These are phyloP conservation scores for Chlamydomonas incerta DNA, from an alignment of 139 green algal species.

Conservation along the genomic window DNA sequence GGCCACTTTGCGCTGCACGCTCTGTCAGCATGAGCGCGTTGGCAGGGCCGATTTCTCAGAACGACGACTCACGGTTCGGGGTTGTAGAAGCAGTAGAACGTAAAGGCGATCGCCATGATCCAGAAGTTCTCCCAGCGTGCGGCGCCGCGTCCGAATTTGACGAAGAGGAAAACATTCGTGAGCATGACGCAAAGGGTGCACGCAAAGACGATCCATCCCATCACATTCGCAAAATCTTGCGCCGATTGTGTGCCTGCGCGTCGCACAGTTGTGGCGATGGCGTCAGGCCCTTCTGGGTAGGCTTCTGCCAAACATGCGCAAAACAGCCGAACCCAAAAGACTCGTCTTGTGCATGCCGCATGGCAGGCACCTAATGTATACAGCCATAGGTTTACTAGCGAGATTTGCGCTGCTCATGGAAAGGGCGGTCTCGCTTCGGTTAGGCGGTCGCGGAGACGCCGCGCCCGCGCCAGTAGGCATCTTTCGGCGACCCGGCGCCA, in stretches of 20 bases:
- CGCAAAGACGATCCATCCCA: background rate
- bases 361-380: no score
- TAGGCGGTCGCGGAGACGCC: no score
- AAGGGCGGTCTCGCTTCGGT: no score
- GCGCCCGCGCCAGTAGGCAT: no score
- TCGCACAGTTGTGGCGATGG: no score
- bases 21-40: conserved; percentile 42
- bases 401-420: no score
- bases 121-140: background rate
- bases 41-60: conserved; percentile 40
- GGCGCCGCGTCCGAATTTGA: background rate
- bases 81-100: background rate
- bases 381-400: no score
- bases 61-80: background rate
- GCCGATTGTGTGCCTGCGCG: background rate
- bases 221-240: background rate
- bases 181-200: background rate
- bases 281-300: no score
- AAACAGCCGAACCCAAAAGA: no score
- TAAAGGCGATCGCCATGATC: background rate
- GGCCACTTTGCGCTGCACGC: conserved; percentile 46
- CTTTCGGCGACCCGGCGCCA: no score
- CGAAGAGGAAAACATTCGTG: background rate
- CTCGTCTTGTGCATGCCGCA: no score
- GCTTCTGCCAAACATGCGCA: no score